These are phyloP conservation scores for Aspergillus ruber DNA, from an alignment of 2,329 filamentous ascomycete genomes.

Conservation along the genomic window DNA sequence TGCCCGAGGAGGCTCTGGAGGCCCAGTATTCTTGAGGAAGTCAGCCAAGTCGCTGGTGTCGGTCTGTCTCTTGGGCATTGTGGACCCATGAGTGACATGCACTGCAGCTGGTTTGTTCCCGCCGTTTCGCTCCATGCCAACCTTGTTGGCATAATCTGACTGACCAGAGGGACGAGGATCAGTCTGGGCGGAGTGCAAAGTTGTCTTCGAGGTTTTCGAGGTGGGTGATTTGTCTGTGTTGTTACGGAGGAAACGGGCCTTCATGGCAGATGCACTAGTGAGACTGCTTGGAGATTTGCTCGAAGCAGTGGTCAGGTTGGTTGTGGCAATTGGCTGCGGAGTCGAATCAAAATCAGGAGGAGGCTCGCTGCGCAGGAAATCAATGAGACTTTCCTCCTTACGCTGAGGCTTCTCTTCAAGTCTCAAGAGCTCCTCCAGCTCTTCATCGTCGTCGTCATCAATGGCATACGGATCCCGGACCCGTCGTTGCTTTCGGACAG, in stretches of 20 bases:
- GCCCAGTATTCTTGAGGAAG: constrained; percentile 64
- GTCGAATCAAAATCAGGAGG: constrained; percentile 31
- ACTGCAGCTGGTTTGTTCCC: constrained; percentile 1
- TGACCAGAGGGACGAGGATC: constrained; percentile 12
- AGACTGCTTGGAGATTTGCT: neutral
- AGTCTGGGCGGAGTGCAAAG: neutral
- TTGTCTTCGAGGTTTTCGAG: constrained; percentile 24
- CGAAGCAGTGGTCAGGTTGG: neutral
- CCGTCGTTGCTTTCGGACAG: constrained; percentile 67
- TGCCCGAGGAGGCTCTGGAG: constrained; percentile 42
- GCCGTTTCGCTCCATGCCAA: constrained; percentile 30
- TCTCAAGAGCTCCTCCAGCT: constrained; percentile 52
- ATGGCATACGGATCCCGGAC: constrained; percentile 91
- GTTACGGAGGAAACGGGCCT: constrained; percentile 29
- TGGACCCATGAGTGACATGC: constrained; percentile 8
- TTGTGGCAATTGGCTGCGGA: constrained; percentile 22
- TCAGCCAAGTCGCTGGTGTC: constrained; percentile 63
- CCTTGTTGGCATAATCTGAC: constrained; percentile 33
- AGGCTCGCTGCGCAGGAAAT: constrained; percentile 43
- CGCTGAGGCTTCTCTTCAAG: constrained; percentile 25
- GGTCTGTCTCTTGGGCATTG: constrained; percentile 22
- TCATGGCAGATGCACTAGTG: constrained; percentile 22
- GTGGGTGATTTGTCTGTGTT: constrained; percentile 11
- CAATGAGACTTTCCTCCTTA: constrained; percentile 43
- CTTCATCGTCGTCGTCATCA: constrained; percentile 65